These are phyloP conservation scores for Fusarium drepaniforme DNA, from an alignment of 2,329 filamentous ascomycete genomes.

Conservation along the genomic window DNA sequence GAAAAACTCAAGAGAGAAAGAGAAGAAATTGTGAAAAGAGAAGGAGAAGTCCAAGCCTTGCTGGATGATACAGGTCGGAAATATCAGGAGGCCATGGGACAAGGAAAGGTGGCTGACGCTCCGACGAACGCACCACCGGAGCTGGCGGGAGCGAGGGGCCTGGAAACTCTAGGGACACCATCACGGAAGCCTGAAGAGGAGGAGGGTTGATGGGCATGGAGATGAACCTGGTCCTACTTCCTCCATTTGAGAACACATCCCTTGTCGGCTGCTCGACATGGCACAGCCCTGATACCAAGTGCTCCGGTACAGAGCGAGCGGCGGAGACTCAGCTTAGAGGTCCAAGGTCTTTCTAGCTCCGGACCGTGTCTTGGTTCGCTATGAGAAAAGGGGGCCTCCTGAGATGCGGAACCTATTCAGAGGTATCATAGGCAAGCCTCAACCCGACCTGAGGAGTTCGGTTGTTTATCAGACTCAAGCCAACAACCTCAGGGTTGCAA, in stretches of 20 bases:
- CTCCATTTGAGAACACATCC: not conserved
- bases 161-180: slow-evolving; percentile 51
- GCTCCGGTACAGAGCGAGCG: too few relatives aligned
- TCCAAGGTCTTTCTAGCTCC: too few relatives aligned
- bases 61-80: slow-evolving; percentile 84
- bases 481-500: not conserved
- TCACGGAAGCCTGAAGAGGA: slow-evolving; percentile 42
- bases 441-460: too few relatives aligned
- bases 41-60: slow-evolving; percentile 83
- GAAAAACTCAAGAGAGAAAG: slow-evolving; percentile 77
- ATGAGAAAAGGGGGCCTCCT: not conserved
- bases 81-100: slow-evolving; percentile 60
- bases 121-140: slow-evolving; percentile 33
- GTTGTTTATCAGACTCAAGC: not conserved
- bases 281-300: not conserved
- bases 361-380: not conserved
- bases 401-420: not conserved
- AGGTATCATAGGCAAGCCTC: too few relatives aligned
- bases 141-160: slow-evolving; percentile 48
- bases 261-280: not conserved
- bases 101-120: slow-evolving; percentile 38
- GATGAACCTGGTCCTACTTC: not conserved
- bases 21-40: slow-evolving; percentile 73
- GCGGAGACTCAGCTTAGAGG: not conserved
- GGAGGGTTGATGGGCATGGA: slow-evolving; percentile 9